Percentiles rank a stretch among this genome's conserved stretches.
These are phyloP conservation scores for Ogataea glucozyma DNA, from an alignment of 805 yeast genomes.

Conservation along the genomic window DNA sequence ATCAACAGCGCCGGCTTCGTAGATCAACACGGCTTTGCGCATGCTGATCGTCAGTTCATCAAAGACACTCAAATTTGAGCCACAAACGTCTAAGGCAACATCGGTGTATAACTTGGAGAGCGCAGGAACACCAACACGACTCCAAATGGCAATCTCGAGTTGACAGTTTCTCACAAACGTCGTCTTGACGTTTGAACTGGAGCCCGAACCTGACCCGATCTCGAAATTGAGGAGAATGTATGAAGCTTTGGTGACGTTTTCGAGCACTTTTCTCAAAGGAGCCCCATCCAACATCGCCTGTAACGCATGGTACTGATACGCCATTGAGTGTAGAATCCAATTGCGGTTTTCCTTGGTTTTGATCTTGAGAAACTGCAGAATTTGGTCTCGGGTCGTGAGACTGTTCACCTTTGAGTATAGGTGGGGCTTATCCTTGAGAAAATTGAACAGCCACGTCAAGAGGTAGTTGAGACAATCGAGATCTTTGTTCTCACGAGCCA, in stretches of 20 bases:
- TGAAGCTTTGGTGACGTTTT: conserved; percentile 57
- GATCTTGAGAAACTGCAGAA: conserved; percentile 59
- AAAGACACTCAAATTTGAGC: conserved; percentile 33
- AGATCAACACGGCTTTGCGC: conserved; percentile 41
- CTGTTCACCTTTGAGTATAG: conserved; percentile 39
- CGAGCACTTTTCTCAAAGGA: conserved; percentile 46
- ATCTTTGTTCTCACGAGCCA: conserved; percentile 85
- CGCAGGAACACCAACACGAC: conserved; percentile 48
- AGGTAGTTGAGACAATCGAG: conserved; percentile 68
- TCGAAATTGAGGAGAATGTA: conserved; percentile 55
- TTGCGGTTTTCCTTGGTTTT: conserved; percentile 52
- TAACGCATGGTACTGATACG: conserved; percentile 65
- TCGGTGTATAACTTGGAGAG: conserved; percentile 50
- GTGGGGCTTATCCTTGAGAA: conserved; percentile 66
- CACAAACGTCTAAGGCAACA: conserved; percentile 44
- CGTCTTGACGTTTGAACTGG: conserved; percentile 30
- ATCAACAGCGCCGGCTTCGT: conserved; percentile 43
- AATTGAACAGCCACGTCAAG: conserved; percentile 72
- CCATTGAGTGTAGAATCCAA: conserved; percentile 53
- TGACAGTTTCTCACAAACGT: conserved; percentile 50
- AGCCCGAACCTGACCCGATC: too few relatives aligned
- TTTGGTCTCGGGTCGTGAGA: conserved; percentile 57
- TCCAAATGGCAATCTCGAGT: conserved; percentile 49
- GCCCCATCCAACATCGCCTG: conserved; percentile 55
- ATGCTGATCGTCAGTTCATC: conserved; percentile 43